Conservation (phyloP, 1,139 yeast genomes). For the Blastobotrys elegans region DNA sequence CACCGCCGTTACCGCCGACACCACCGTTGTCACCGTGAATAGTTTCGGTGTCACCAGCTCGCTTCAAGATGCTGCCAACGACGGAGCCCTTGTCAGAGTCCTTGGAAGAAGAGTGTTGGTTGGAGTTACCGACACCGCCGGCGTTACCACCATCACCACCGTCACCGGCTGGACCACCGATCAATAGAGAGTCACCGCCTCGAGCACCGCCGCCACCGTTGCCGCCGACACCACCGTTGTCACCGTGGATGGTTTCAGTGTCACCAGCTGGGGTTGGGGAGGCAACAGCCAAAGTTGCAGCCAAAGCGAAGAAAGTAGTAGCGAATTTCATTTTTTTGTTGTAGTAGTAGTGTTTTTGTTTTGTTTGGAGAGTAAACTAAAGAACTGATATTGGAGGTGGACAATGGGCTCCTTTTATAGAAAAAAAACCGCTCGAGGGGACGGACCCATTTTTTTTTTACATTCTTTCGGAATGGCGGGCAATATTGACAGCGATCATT, state of each 20-base stretch:
- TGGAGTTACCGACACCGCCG: constrained; percentile 6
- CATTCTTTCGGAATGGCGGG: too few relatives aligned
- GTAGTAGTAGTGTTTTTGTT: neutral
- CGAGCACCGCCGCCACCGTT: constrained; percentile 4
- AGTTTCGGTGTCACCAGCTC: neutral
- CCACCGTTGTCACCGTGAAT: constrained; percentile 7
- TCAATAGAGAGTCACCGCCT: constrained; percentile 2
- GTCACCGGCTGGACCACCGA: constrained; percentile 4
- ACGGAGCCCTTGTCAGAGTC: neutral
- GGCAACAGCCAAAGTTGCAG: neutral
- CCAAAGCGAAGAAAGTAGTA: neutral
- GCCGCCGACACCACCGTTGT: constrained; percentile 8
- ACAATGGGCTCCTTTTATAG: neutral
- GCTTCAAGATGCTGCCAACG: neutral
- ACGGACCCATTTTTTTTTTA: too few relatives aligned
- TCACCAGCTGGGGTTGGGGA: constrained; percentile 2
- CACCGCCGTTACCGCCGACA: constrained; percentile 5
- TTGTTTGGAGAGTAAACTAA: neutral
- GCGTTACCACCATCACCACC: constrained; percentile 7
- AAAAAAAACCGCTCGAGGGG: neutral
- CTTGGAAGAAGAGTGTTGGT: neutral
- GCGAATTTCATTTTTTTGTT: constrained; percentile 2
- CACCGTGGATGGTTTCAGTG: neutral
- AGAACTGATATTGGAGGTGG: neutral
- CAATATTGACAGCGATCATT: too few relatives aligned